Conservation (phyloP, 1,284 basidiomycete genomes). For the Trametes sp. region DNA sequence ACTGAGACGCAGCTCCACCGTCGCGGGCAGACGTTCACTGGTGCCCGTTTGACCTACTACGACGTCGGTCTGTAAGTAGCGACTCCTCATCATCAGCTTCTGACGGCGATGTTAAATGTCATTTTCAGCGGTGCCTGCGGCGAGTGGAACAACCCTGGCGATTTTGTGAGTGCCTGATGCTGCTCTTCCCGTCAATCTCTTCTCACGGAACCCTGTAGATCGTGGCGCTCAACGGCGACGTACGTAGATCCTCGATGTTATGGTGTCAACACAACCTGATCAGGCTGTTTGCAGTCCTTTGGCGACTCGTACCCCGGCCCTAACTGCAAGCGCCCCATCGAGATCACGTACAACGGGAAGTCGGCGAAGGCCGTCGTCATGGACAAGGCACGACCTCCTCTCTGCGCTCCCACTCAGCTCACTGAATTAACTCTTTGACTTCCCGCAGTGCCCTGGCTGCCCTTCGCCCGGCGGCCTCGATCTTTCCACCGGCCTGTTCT, state of each 20-base stretch:
- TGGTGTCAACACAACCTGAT: conserved; percentile 36
- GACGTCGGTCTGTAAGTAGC: conserved; percentile 43
- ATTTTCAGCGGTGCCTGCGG: conserved; percentile 61
- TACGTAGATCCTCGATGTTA: conserved; percentile 28
- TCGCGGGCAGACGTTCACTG: conserved; percentile 34
- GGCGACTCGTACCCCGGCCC: conserved; percentile 65
- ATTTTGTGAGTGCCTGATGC: conserved; percentile 56
- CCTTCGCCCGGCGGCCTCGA: conserved; percentile 74
- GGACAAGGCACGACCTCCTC: conserved; percentile 61
- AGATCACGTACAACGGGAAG: conserved; percentile 71
- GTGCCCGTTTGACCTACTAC: conserved; percentile 55
- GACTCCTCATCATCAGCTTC: neutral
- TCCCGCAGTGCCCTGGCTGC: conserved; percentile 75
- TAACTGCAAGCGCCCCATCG: conserved; percentile 68
- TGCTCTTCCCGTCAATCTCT: neutral
- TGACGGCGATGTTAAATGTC: conserved; percentile 4
- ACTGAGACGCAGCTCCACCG: conserved; percentile 29
- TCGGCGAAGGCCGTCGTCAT: conserved; percentile 66
- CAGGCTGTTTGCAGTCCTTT: conserved; percentile 49
- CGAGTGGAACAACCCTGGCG: conserved; percentile 47
- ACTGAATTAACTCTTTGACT: too few relatives aligned
- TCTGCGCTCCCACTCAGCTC: neutral
- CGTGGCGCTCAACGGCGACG: conserved; percentile 11
- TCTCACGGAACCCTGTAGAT: conserved; percentile 2
- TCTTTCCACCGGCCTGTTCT: conserved; percentile 79